These are phyloP conservation scores for Anisodus tanguticus DNA, from an alignment of 257 asterid genomes.

Conservation along the genomic window DNA sequence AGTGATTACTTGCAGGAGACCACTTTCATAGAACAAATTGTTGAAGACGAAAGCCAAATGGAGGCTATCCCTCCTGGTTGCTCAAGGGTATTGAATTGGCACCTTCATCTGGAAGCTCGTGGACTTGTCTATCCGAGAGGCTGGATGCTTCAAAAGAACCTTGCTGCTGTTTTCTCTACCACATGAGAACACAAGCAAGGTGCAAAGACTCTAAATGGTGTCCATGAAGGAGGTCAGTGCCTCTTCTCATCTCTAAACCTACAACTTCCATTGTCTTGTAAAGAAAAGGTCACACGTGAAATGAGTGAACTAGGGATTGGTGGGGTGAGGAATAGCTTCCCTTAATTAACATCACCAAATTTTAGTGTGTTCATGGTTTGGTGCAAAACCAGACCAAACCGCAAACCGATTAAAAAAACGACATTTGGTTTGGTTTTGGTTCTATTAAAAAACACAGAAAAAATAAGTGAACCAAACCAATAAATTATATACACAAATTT, in stretches of 20 bases:
- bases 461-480: too few species aligned
- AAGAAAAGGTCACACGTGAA: background rate
- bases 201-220: background rate
- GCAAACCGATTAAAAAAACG: too few species aligned
- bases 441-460: too few species aligned
- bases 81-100: constrained; percentile 69
- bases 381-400: too few species aligned
- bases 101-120: constrained; percentile 77
- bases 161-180: constrained; percentile 57
- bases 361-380: background rate
- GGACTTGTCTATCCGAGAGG: constrained; percentile 63
- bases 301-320: background rate
- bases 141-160: constrained; percentile 80
- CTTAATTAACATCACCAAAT: background rate
- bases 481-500: too few species aligned
- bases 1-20: constrained; percentile 66
- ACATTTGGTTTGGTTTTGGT: too few species aligned
- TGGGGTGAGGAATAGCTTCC: constrained; percentile 11
- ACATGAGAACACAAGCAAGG: constrained; percentile 37
- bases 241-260: background rate
- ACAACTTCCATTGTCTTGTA: background rate
- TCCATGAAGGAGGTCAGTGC: constrained; percentile 26
- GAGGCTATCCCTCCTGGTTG: constrained; percentile 82
- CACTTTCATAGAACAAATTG: constrained; percentile 84
- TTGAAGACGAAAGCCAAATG: constrained; percentile 96